phyloP scores from a whole-genome alignment of 352 stramenopile genomes.

The Phytophthora capsici region DNA sequence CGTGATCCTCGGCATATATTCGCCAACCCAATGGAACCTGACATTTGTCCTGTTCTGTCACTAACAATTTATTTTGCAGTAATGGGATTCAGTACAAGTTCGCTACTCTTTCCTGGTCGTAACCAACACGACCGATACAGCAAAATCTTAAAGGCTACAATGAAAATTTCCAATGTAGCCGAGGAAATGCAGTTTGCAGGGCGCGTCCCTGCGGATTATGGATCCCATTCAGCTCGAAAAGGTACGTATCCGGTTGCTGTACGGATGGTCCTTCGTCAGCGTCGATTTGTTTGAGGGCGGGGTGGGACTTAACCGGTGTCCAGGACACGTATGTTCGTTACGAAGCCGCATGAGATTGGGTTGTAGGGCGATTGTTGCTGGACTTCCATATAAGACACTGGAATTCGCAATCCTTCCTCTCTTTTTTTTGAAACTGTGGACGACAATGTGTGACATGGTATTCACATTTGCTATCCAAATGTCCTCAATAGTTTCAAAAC shows the following conservation, averaged over 20 bases:
- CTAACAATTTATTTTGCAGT: slow-evolving; percentile 9
- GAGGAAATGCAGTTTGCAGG: not conserved
- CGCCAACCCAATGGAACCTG: slow-evolving; percentile 27
- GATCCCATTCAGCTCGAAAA: not conserved
- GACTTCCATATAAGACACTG: too few species aligned
- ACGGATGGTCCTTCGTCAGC: not conserved
- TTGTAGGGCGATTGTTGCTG: too few species aligned
- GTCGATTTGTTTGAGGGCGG: not conserved
- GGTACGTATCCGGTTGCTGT: not conserved
- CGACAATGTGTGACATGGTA: too few species aligned
- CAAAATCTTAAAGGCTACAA: not conserved
- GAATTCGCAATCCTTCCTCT: too few species aligned
- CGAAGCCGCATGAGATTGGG: too few species aligned
- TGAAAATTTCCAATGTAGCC: not conserved
- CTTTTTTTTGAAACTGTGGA: too few species aligned
- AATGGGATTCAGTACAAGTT: not conserved
- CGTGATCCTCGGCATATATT: slow-evolving; percentile 36
- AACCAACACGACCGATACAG: not conserved
- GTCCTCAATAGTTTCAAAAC: too few species aligned
- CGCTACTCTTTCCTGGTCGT: not conserved
- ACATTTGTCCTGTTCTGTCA: slow-evolving; percentile 29
- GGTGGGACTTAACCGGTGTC: too few species aligned
- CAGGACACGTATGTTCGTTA: too few species aligned
- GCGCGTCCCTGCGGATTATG: not conserved
- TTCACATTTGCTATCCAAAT: too few species aligned